Evolutionary conservation across 116 monocot species (phyloP), one percentile per base, ranked within the genome.

Genomic region (Posidonia oceanica): DNA sequence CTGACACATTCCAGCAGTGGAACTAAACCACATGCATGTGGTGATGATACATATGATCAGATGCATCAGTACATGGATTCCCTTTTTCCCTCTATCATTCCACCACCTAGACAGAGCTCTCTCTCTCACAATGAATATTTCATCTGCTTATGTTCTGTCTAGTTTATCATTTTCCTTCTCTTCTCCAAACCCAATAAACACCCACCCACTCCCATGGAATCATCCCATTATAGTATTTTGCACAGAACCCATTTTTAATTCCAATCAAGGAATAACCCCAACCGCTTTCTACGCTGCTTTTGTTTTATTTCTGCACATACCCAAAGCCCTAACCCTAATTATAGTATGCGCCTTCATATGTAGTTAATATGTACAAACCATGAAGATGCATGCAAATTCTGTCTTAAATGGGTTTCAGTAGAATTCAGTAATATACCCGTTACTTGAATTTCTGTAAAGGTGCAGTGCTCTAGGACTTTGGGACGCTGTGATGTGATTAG

Each of bases 1-100:
- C 55, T 74, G 76, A 76, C 81, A 81, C 73, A 85, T 76, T 85
- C 81, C 73, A 72, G 67, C 81, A 82, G 65, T 76, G 18, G 81
- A 78, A 75, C 70, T 68, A 73, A 73, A 64, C 64, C 76, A 75
- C 71, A 77, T 78, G 77, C 68, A 71, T 77, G 67, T 68, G 70
- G 59, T 42, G 39, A 40, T 52, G 29, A 61, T 4, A 60, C 22
- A 55, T 48, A 52, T 40, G 63, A 74, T 38, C 74, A 63, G 55
- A 52, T 44, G 61, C 71, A 76, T 60, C 67, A 82, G 76, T 81
- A 67, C 75, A 79, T 76, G 67, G 81, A 84, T 78, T 78, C 81
- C 77, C 75, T 82, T 73, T 77, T 76, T 15, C 61, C 29, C 62
- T 38, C 5, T 62, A 22, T 51, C 52, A 57, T 72, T 69, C 54